phyloP scores from a whole-genome alignment of 371 early-diverging fungal species.

The Funneliformis caledonium region DNA sequence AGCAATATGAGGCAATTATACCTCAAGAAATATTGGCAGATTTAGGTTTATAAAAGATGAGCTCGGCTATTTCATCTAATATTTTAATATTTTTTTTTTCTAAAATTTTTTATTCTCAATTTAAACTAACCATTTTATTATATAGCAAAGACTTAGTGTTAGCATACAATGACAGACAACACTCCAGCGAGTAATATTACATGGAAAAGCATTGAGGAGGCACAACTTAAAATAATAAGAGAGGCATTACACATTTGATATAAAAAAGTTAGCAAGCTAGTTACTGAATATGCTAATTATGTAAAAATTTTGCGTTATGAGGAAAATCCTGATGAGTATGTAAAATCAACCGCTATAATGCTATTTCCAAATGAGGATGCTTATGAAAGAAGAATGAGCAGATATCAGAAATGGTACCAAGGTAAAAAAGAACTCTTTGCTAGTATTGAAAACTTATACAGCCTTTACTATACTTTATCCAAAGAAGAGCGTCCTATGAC shows the following conservation, averaged over 20 bases:
- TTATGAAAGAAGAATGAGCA: background rate
- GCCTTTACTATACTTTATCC: background rate
- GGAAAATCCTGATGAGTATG: constrained; percentile 12
- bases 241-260: too few species aligned
- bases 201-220: too few species aligned
- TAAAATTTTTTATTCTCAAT: background rate
- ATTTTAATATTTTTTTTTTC: background rate
- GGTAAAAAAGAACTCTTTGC: too few species aligned
- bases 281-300: constrained; percentile 4
- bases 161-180: background rate
- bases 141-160: background rate
- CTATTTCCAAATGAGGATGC: constrained; percentile 7
- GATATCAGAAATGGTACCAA: background rate
- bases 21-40: background rate
- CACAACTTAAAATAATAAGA: too few species aligned
- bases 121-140: background rate
- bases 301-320: background rate
- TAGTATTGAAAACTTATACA: background rate
- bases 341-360: background rate
- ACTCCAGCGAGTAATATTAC: background rate
- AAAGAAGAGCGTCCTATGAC: constrained; percentile 5
- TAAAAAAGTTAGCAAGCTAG: too few species aligned
- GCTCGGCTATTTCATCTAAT: background rate
- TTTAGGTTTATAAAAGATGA: too few species aligned
- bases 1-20: background rate